Percentiles rank a stretch among this genome's conserved stretches.
These are phyloP conservation scores for Phytophthora palmivora DNA, from an alignment of 352 stramenopile genomes.

Conservation along the genomic window DNA sequence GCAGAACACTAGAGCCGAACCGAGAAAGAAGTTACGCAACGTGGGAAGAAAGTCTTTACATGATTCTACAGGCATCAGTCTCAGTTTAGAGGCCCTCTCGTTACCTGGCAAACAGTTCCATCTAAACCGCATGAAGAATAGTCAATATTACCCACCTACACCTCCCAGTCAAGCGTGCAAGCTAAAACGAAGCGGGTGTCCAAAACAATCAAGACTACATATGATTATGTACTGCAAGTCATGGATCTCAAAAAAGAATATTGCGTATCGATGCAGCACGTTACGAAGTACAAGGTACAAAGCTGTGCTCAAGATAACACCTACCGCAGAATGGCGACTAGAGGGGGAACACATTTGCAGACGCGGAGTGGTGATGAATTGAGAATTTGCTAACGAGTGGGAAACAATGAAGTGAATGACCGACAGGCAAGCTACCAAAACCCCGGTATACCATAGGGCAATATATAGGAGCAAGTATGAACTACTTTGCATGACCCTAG, in stretches of 20 bases:
- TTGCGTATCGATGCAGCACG: constrained; percentile 3
- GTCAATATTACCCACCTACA: too few species aligned
- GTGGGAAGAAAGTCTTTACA: too few species aligned
- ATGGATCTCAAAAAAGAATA: background rate
- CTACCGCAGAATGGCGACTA: too few species aligned
- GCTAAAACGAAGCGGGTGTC: background rate
- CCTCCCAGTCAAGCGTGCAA: too few species aligned
- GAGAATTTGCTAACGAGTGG: background rate
- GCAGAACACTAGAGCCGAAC: too few species aligned
- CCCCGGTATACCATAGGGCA: too few species aligned
- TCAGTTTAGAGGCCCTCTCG: too few species aligned
- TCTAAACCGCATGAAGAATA: too few species aligned
- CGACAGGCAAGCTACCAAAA: background rate
- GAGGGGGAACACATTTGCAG: too few species aligned
- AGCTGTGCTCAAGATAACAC: background rate
- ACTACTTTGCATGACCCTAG: background rate
- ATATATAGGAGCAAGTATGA: background rate
- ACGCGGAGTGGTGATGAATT: background rate
- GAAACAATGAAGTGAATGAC: background rate
- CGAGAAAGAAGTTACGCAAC: too few species aligned
- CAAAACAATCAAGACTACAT: background rate
- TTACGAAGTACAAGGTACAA: background rate
- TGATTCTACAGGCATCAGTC: too few species aligned
- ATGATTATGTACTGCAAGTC: background rate
- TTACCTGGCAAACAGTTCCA: too few species aligned